Evolutionary conservation across 2,329 filamentous ascomycete species (phyloP).

Genomic region (Stagonosporopsis tanaceti): DNA sequence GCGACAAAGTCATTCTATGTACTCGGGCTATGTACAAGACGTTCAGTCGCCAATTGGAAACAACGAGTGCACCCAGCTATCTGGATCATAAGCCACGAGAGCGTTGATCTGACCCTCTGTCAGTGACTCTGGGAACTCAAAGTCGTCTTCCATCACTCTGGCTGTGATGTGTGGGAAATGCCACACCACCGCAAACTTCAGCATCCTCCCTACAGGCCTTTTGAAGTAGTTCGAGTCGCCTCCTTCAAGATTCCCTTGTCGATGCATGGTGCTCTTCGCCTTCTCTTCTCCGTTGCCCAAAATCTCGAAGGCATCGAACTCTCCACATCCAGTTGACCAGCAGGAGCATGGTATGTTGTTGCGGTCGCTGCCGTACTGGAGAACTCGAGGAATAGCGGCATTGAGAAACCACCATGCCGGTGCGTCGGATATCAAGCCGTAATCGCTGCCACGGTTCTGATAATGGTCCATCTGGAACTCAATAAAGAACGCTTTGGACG

Average conservation of each 20-base stretch:
- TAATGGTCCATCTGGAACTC: constrained; percentile 71
- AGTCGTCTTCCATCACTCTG: constrained; percentile 48
- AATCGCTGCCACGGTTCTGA: constrained; percentile 40
- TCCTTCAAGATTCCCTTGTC: constrained; percentile 65
- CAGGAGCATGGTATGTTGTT: constrained; percentile 67
- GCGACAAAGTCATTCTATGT: background rate
- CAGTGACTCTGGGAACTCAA: constrained; percentile 49
- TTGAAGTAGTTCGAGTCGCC: constrained; percentile 76
- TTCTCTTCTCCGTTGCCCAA: constrained; percentile 70
- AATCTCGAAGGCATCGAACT: constrained; percentile 79
- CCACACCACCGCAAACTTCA: constrained; percentile 66
- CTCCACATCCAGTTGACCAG: constrained; percentile 74
- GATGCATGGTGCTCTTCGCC: constrained; percentile 73
- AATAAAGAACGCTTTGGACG: constrained; percentile 76
- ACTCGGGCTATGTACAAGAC: background rate
- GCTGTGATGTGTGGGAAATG: constrained; percentile 44
- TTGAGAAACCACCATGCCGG: constrained; percentile 81
- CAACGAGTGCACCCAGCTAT: constrained; percentile 50
- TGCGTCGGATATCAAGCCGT: constrained; percentile 66
- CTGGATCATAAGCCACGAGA: constrained; percentile 45
- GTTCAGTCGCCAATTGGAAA: constrained; percentile 47
- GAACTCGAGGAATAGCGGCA: constrained; percentile 72
- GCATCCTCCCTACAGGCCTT: constrained; percentile 65
- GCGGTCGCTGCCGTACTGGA: constrained; percentile 68
- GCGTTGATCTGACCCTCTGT: constrained; percentile 44